Evolutionary conservation across 225 moss, liverwort and hornwort species (phyloP), one percentile per base, ranked within the genome.

Genomic region (Pseudisothecium myosuroides): DNA sequence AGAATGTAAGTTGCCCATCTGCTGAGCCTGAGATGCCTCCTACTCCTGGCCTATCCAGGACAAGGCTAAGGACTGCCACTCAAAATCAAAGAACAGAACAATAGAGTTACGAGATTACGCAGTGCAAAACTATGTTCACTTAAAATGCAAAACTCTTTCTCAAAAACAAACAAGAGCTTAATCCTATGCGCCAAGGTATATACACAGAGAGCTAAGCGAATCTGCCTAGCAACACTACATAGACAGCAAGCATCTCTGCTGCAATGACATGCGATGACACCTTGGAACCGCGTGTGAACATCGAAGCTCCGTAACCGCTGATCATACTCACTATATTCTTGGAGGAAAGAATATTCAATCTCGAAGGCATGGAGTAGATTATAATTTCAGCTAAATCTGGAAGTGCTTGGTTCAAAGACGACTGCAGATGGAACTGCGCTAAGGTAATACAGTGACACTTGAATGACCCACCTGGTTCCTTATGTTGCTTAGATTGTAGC

Each of bases 11-110:
- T 88, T 95, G 96, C 83, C 96, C 94, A 90, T 99, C 98, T 59
- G 98, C 96, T 55, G 96, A 92, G 66, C 97, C 96, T 67, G 98
- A 96, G 81, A 96, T 88, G 73, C 97, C 98, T 87, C 93, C 94
- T 43, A 39, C 91, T 85, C 93, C 92, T 73, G 85, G 85, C 77
- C 90, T 87, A 87, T 96, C 94, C 84, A 97, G 88, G 68, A 82
- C 93, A 90, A 96, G 85, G 92, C 95, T 95, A 85, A 96, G 87
- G 88, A 99, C 97, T 99, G 95, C 88, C 89, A 93, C 60, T 83
- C 87, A 26, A 85, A 78, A 85, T 81, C 80, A 88, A 89, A 88
- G 27, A 84, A 80, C 55, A 90, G 58, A 21, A 32, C 31, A 47
- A 66, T 65, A 41, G 17, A 84, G 73, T 56, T 65, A 39, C 27